Base-by-base conservation (phyloP, 176 grass and related monocot species). In the Triticum urartu region DNA sequence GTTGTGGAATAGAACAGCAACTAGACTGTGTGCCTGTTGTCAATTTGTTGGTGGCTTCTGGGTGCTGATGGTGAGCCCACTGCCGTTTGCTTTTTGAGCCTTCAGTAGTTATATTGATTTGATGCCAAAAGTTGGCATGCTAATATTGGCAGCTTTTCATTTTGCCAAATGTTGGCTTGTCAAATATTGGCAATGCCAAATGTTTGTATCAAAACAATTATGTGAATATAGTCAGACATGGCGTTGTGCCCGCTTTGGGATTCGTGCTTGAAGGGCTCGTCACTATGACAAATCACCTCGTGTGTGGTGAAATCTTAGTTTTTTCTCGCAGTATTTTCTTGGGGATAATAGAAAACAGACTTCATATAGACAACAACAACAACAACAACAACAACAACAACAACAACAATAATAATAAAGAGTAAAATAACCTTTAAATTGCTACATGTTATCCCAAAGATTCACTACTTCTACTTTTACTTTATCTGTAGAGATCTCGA, bases 11-110 rank as follows among this genome's bases (percentile, higher is more conserved):
- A 84, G 40, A 32, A 62, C 30, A 50, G 21, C 43, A 54, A 22
- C 24, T 56, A 81, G 66, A 42, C 42, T 21, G 22, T 25, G 32
- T 22, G 43, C 39, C 71, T 7, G 0, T 25, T 73, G 38, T 33
- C 72, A 72, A 45, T 63, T 77, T 38, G 32, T 22, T 78, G 84
- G 14, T 59, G 84, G 18, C 22, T 77, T 64, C 71, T 82, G 78
- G 47, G 34, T 21, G 35, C 30, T 82, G 54, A 86, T 40, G 72
- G 64, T 72, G 5, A 54, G 50, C 12, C 50, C 12, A 32, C 17
- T 7, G 68, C 62, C 18, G 28, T 68, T 36, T 35, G n/a, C 48
- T 7, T 60, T 81, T 59, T 68, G 78, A 81, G 67, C 64, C 20
- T 77, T 61, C 35, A 50, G 76, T 72, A 45, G 20, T 24, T 45